Percentiles rank a stretch among this genome's conserved stretches.
Evolutionary conservation across 371 early-diverging fungal species (phyloP).

Genomic region (Apophysomyces ossiformis): DNA sequence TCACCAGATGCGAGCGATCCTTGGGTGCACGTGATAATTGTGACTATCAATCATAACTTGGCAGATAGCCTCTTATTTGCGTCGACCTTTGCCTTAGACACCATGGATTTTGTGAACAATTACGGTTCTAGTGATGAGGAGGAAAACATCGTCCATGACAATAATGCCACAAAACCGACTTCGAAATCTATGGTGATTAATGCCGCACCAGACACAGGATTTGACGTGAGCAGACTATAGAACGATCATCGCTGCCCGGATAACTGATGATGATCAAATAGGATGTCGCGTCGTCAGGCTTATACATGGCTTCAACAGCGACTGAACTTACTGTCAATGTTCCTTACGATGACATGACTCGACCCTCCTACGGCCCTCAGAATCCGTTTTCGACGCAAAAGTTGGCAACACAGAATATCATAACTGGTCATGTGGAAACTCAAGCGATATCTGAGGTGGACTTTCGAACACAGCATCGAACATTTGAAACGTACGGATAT

Average conservation of each 20-base stretch:
- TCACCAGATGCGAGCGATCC: no score
- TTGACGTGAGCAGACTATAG: conserved; percentile 56
- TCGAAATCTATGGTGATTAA: conserved; percentile 44
- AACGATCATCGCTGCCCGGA: not conserved
- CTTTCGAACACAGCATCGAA: conserved; percentile 81
- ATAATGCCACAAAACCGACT: conserved; percentile 20
- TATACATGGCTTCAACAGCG: conserved; percentile 69
- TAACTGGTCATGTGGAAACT: conserved; percentile 84
- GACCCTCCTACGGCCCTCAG: conserved; percentile 74
- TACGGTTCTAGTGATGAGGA: conserved; percentile 66
- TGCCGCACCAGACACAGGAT: conserved; percentile 76
- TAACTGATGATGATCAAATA: conserved; percentile 3
- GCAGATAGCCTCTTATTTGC: no score
- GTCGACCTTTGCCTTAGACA: no score
- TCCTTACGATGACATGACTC: conserved; percentile 73
- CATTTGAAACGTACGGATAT: conserved; percentile 83
- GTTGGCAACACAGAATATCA: conserved; percentile 65
- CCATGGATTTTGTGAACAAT: conserved; percentile 46
- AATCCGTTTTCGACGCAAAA: conserved; percentile 69
- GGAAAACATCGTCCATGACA: conserved; percentile 26
- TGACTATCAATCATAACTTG: no score
- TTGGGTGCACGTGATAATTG: no score
- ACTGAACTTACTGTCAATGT: conserved; percentile 79
- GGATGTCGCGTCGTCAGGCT: conserved; percentile 34
- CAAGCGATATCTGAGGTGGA: conserved; percentile 76